Percentiles rank a stretch among this genome's conserved stretches.
These are phyloP conservation scores for Fusarium sp. DNA, from an alignment of 2,329 filamentous ascomycete genomes.

Conservation along the genomic window DNA sequence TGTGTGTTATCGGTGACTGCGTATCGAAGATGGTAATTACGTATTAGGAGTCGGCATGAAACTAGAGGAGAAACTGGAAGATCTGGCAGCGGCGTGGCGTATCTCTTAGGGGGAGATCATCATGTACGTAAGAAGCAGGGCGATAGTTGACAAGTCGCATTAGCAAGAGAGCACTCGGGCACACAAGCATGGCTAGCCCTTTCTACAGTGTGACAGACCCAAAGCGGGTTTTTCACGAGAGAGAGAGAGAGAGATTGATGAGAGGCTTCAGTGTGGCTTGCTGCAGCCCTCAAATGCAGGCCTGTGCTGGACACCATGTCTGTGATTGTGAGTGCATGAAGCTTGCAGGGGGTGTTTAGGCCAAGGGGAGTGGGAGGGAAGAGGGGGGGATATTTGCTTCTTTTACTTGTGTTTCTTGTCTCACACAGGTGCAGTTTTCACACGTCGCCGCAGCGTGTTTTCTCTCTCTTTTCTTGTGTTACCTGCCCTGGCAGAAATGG, in stretches of 20 bases:
- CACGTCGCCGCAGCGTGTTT: constrained; percentile 7
- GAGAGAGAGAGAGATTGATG: background rate
- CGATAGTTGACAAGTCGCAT: constrained; percentile 17
- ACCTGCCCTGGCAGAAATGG: background rate
- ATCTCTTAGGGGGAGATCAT: background rate
- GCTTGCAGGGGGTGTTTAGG: constrained; percentile 32
- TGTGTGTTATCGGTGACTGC: background rate
- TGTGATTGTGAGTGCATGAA: constrained; percentile 35
- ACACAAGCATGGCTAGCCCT: constrained; percentile 11
- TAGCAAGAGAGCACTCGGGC: background rate
- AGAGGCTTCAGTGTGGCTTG: constrained; percentile 5
- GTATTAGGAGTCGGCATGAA: background rate
- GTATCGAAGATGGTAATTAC: background rate
- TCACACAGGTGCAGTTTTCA: constrained; percentile 15
- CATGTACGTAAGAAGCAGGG: constrained; percentile 14
- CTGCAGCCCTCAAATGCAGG: constrained; percentile 20
- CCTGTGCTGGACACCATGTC: constrained; percentile 24
- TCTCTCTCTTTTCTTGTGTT: constrained; percentile 16
- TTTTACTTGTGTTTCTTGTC: background rate
- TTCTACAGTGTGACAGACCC: background rate
- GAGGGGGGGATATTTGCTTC: constrained; percentile 2
- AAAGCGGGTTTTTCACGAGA: background rate
- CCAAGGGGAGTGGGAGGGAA: constrained; percentile 10
- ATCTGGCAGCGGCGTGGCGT: constrained; percentile 1
- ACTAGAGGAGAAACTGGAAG: background rate